Evolutionary conservation across 1,139 yeast genomes (phyloP), one percentile per base, ranked within the genome.

Genomic region (Sugiyamaella japonica): DNA sequence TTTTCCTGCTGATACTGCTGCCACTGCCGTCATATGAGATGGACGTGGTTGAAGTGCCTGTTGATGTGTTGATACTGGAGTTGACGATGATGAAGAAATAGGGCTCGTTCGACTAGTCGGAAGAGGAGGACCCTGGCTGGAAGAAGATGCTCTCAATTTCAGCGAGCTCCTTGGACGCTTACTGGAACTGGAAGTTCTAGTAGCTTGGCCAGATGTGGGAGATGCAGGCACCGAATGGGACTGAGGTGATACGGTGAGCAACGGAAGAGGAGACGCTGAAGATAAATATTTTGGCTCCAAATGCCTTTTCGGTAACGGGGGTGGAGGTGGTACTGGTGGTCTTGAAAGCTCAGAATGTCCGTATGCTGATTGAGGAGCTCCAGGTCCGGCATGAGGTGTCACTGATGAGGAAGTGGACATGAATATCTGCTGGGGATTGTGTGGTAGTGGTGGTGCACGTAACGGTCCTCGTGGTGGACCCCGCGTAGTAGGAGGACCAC

Each of bases 31-130:
- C 48, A 48, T 36, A 48, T 48, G 51, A 16, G 51, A 45, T 31
- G 51, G 45, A 5, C 51, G 51, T 31, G 51, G 51, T 41, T 48
- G 51, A 12, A 48, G 25, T 12, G 7, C 39, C 2, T 17, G 49
- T 15, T 16, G 50, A 29, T 10, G 38, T 34, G 13, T 12, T 34
- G 16, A 3, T 2, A 34, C 13, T 3, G 15, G 34, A 29, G 9
- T 10, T 29, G 34, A 9, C 7, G 38, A 34, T 12, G 38, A 34
- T 13, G 38, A 34, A 34, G 38, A 34, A 3, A 20, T 20, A 3
- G 38, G 16, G 6, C 16, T n/a, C 16, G 38, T 13, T 3, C 2
- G 13, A 34, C 9, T 13, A 7, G 13, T 29, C 10, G 34, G 38
- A 34, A 34, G 9, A 34, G 37, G 37, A n/a, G 39, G 38, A 8